Base-by-base conservation (phyloP, 2,329 filamentous ascomycete species). In the Colletotrichum sp. region DNA sequence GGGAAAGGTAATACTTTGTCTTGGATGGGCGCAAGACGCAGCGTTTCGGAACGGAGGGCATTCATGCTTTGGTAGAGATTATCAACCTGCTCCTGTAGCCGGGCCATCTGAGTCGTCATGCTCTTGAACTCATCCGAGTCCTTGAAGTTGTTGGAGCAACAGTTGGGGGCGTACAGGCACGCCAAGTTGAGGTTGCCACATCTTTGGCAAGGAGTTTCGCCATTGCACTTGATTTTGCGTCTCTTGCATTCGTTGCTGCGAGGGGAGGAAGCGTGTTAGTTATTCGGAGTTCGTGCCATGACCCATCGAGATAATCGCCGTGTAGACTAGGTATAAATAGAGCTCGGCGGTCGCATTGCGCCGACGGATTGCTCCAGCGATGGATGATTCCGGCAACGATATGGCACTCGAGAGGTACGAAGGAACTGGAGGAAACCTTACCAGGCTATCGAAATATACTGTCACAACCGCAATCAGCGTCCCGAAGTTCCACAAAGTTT, bases 101-200 rank as follows among this genome's bases (percentile, higher is more conserved):
- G 90, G 13, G 88, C 87, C 75, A 98, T 92, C 79, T 97, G 94
- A 38, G 90, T 88, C 71, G 92, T 91, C 92, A 98, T 95, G 48
- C 93, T 90, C 81, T 93, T 94, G 88, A 96, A 98, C 83, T 98
- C 96, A 12, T 98, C 95, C 63, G 95, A 96, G 81, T 98, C 96
- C 84, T 96, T 97, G 89, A 98, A 96, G 84, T 92, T 95, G 87
- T 92, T 96, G 77, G 91, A 86, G 82, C 91, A 93, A 82, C 92
- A 93, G 80, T 93, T 93, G 16, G 92, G 90, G 8, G 92, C 88
- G 84, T 94, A 94, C 60, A 93, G 86, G 80, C 93, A 94, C 77
- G 89, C 84, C 21, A 94, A 87, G 79, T 91, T 92, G 82, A 94
- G 91, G 79, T 93, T 93, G 79, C 92, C 91, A 80, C 93, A 95